Evolutionary conservation across 768 basidiomycete species (phyloP).

Genomic region (Boletus pseudopeckii): DNA sequence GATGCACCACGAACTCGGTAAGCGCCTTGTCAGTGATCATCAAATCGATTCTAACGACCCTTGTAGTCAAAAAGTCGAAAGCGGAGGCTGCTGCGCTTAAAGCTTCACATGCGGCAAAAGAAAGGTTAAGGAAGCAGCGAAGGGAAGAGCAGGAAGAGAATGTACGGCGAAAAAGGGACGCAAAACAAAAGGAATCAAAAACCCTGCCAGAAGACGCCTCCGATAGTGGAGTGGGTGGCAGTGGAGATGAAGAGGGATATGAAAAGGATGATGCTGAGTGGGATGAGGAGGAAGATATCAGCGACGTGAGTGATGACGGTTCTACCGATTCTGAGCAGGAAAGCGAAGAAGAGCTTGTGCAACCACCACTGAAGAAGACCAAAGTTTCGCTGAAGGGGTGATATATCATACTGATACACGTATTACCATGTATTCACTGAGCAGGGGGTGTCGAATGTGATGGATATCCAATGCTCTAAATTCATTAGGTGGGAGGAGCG

Average conservation of each 20-base stretch:
- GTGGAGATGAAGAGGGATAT: constrained; percentile 38
- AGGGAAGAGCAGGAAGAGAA: constrained; percentile 90
- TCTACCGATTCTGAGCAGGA: constrained; percentile 41
- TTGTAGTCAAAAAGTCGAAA: constrained; percentile 84
- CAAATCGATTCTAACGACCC: constrained; percentile 2
- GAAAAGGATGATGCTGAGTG: constrained; percentile 39
- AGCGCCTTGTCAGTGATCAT: constrained; percentile 27
- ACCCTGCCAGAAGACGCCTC: constrained; percentile 30
- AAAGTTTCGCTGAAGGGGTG: constrained; percentile 50
- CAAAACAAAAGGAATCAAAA: constrained; percentile 26
- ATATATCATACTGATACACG: background rate
- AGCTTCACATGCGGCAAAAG: constrained; percentile 73
- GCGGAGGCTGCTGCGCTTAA: constrained; percentile 65
- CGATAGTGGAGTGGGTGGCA: constrained; percentile 41
- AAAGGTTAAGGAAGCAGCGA: constrained; percentile 70
- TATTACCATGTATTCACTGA: constrained; percentile 15
- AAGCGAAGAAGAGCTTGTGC: constrained; percentile 47
- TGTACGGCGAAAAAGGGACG: constrained; percentile 75
- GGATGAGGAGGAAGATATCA: constrained; percentile 65
- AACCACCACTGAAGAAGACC: constrained; percentile 52
- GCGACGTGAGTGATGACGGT: constrained; percentile 49
- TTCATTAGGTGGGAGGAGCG: constrained; percentile 13
- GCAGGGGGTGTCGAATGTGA: background rate
- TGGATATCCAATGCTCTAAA: constrained; percentile 10
- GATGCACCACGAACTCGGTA: constrained; percentile 92